These are phyloP conservation scores for Multifurca ochricompacta DNA, from an alignment of 768 basidiomycete species.

Conservation along the genomic window DNA sequence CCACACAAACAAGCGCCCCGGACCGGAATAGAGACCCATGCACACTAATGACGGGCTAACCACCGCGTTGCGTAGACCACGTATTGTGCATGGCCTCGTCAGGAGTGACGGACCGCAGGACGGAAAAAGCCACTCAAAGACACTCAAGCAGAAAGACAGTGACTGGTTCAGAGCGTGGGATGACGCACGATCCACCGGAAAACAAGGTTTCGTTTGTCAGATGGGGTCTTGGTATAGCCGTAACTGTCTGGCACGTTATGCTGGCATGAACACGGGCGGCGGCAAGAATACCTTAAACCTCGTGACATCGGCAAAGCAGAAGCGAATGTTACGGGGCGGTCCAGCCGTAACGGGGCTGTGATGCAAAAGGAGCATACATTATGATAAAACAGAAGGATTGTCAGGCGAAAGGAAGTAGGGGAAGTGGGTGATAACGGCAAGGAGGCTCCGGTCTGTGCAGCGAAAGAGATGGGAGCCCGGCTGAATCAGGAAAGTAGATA, in stretches of 20 bases:
- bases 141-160: conserved; percentile 1
- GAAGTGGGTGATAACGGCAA: background rate
- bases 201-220: conserved; percentile 17
- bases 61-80: background rate
- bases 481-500: conserved; percentile 8
- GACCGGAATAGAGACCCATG: background rate
- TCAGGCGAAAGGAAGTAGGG: background rate
- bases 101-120: background rate
- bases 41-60: background rate
- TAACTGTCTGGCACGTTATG: background rate
- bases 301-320: conserved; percentile 1
- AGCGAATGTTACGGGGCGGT: background rate
- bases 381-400: background rate
- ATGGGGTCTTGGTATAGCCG: conserved; percentile 2
- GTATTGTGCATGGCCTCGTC: background rate
- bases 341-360: background rate
- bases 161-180: background rate
- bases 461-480: background rate
- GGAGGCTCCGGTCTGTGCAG: conserved; percentile 1
- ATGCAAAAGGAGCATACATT: background rate
- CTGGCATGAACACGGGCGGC: background rate
- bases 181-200: conserved; percentile 3
- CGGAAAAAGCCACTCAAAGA: background rate
- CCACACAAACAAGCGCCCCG: conserved; percentile 3
- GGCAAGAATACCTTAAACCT: background rate